Conservation (phyloP, 192 early-diverging fungal species). For the Piromyces sp. region DNA sequence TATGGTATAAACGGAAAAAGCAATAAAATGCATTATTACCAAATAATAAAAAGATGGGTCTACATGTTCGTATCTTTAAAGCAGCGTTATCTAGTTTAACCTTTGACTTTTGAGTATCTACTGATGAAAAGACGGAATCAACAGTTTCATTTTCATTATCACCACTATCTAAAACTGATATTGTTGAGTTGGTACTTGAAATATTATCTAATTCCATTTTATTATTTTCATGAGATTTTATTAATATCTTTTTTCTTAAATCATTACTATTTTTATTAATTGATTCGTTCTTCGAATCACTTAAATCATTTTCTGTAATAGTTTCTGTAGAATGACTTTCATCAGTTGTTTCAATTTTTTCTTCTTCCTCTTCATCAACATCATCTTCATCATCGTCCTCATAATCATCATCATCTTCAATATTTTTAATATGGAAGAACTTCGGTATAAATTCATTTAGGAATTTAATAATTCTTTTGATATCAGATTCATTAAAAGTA, state of each 20-base stretch:
- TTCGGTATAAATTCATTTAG: background rate
- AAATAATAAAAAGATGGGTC: constrained; percentile 36
- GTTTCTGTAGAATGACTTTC: background rate
- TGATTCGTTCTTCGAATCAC: background rate
- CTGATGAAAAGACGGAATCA: background rate
- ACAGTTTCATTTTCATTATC: background rate
- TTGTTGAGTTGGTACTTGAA: background rate
- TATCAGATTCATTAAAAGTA: background rate
- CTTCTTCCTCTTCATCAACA: background rate
- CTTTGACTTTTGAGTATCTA: background rate
- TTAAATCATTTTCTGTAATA: background rate
- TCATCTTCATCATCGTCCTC: background rate
- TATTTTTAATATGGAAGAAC: background rate
- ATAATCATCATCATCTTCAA: background rate
- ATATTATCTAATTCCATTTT: background rate
- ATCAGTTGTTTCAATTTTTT: background rate
- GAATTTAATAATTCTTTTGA: background rate
- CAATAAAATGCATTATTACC: constrained; percentile 72
- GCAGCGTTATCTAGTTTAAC: background rate
- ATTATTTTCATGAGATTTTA: background rate
- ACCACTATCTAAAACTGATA: background rate
- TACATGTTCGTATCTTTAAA: background rate
- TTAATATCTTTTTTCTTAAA: background rate
- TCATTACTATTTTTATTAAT: background rate
- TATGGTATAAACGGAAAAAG: constrained; percentile 68